Percentiles rank a stretch among this genome's conserved stretches.
Conservation (phyloP, 2,329 filamentous ascomycete genomes). For the Colletotrichum spinosum region DNA sequence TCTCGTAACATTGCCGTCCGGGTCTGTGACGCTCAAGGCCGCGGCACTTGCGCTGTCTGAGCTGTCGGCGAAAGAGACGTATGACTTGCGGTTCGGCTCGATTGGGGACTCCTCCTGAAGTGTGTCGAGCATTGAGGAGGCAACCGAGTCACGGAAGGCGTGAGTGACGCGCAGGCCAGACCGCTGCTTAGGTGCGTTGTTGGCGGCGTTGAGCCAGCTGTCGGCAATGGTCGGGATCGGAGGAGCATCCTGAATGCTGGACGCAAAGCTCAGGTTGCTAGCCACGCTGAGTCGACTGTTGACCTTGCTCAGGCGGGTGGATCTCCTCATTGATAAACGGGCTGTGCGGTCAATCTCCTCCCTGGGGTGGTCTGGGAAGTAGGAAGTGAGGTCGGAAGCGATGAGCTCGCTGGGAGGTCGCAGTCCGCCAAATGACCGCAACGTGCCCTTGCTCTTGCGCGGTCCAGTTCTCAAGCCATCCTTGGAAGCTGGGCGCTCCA, state of each 20-base stretch:
- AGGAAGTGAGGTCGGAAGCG: constrained; percentile 93
- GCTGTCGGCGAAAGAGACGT: constrained; percentile 88
- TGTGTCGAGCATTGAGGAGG: constrained; percentile 89
- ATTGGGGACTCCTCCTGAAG: constrained; percentile 90
- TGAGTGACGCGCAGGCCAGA: constrained; percentile 60
- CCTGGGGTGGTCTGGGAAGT: constrained; percentile 94
- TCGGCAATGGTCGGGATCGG: constrained; percentile 97
- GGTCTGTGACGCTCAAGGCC: constrained; percentile 79
- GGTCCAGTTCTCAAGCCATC: constrained; percentile 48
- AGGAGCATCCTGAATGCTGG: constrained; percentile 91
- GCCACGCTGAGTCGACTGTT: constrained; percentile 94
- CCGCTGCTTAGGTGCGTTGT: constrained; percentile 62
- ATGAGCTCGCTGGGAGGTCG: constrained; percentile 97
- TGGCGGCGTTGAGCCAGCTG: constrained; percentile 80
- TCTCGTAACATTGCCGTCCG: constrained; percentile 76
- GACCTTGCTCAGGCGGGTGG: constrained; percentile 89
- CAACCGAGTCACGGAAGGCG: constrained; percentile 85
- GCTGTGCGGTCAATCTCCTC: constrained; percentile 97
- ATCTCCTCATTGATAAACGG: constrained; percentile 90
- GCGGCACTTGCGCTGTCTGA: constrained; percentile 69
- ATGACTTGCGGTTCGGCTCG: constrained; percentile 93
- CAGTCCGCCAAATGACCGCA: constrained; percentile 89
- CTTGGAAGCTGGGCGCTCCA: constrained; percentile 66
- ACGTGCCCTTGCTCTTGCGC: constrained; percentile 62
- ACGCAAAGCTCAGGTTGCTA: constrained; percentile 92